Percentiles rank a stretch among this genome's conserved stretches.
Conservation (phyloP, 2,329 filamentous ascomycete species). For the Fusarium pininemorale region DNA sequence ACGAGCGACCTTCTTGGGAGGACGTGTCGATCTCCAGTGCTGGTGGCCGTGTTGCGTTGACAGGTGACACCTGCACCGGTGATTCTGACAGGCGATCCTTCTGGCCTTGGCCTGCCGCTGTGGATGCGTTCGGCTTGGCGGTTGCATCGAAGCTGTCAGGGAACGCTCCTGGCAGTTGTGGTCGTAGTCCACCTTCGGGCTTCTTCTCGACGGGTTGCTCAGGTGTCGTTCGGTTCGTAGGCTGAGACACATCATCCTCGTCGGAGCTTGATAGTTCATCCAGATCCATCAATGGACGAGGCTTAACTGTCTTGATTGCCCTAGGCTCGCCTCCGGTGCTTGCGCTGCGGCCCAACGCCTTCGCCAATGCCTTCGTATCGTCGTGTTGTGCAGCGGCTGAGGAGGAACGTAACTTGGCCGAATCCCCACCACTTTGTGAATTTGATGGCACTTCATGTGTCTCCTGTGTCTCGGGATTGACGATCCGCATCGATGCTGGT, state of each 20-base stretch:
- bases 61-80: constrained; percentile 64
- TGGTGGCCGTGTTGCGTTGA: constrained; percentile 63
- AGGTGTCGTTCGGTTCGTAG: constrained; percentile 26
- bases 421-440: constrained; percentile 43
- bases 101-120: constrained; percentile 41
- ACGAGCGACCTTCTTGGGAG: constrained; percentile 73
- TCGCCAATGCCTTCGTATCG: constrained; percentile 46
- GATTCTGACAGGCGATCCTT: constrained; percentile 70
- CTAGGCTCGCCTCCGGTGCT: constrained; percentile 57
- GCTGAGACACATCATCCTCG: constrained; percentile 49
- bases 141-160: constrained; percentile 52
- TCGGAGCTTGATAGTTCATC: constrained; percentile 75
- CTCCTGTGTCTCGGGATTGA: constrained; percentile 63
- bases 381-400: constrained; percentile 50
- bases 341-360: constrained; percentile 37
- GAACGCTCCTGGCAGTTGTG: constrained; percentile 52
- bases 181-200: constrained; percentile 40
- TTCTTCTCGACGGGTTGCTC: constrained; percentile 32
- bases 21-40: constrained; percentile 76
- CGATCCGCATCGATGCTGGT: constrained; percentile 66
- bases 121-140: constrained; percentile 47
- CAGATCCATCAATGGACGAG: constrained; percentile 71
- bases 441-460: constrained; percentile 48
- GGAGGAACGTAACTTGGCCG: constrained; percentile 45
- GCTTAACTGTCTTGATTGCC: constrained; percentile 58